phyloP scores from a whole-genome alignment of 345 rosid genomes.

The Eutrema heterophyllum region DNA sequence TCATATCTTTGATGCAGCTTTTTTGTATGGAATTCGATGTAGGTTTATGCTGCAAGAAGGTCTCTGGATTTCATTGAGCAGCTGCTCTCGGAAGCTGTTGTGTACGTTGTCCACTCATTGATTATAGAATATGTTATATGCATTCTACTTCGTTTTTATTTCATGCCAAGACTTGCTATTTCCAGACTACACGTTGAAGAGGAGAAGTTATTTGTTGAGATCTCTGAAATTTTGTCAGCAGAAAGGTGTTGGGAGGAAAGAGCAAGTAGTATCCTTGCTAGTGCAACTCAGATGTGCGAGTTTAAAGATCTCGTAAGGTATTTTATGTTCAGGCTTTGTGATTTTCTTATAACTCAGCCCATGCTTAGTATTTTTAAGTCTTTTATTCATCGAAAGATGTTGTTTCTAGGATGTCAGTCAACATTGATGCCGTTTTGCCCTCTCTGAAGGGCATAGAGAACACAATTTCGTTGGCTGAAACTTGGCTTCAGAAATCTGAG shows the following conservation, averaged over 20 bases:
- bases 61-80: slow-evolving; percentile 57
- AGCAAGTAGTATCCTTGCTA: slow-evolving; percentile 50
- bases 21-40: slow-evolving; percentile 14
- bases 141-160: not conserved
- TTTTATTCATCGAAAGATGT: slow-evolving; percentile 1
- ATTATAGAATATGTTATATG: not conserved
- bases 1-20: not conserved
- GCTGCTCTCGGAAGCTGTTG: slow-evolving; percentile 50
- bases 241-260: slow-evolving; percentile 72
- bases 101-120: slow-evolving; percentile 42
- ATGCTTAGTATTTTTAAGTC: slow-evolving; percentile 11
- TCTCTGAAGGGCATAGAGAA: slow-evolving; percentile 44
- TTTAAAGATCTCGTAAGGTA: slow-evolving; percentile 78
- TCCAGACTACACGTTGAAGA: slow-evolving; percentile 62
- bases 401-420: slow-evolving; percentile 54
- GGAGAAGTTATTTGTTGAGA: slow-evolving; percentile 50
- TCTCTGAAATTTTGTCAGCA: slow-evolving; percentile 47
- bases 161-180: slow-evolving; percentile 1
- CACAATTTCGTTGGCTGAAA: slow-evolving; percentile 47
- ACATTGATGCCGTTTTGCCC: slow-evolving; percentile 55
- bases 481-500: slow-evolving; percentile 67
- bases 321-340: not conserved
- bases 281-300: slow-evolving; percentile 53
- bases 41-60: slow-evolving; percentile 56
- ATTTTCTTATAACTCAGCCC: not conserved